Base-by-base conservation (phyloP, 129 eudicot species). In the Mikania micrantha region DNA sequence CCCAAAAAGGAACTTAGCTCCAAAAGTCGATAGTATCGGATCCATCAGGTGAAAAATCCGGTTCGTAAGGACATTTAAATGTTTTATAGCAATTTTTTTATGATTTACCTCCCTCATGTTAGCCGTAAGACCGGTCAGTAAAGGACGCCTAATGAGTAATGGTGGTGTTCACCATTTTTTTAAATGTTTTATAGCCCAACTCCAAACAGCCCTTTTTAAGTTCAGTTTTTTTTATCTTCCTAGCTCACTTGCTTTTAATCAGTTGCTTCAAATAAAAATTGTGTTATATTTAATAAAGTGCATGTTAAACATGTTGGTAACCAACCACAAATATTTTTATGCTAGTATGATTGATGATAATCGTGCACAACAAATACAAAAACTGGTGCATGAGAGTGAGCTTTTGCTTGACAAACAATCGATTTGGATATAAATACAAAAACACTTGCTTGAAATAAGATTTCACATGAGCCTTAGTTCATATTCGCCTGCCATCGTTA, bases 401-500 rank as follows among this genome's bases (percentile, higher is more conserved):
- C 16, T 54, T 54, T 53, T 25, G 36, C 61, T 54, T 54, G 61
- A 54, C 61, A 25, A 54, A 54, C 61, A 54, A 59, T 38, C 49
- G 62, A 58, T 59, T 75, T 75, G 41, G 56, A 54, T 57, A n/a
- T 59, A 15, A 68, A 50, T 31, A 24, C 5, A 42, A 76, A 67
- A 76, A 75, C 61, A 75, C 67, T 42, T 47, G 32, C 16, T 44
- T 20, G 28, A 48, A 74, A 67, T 21, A 13, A 59, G 25, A 52
- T 49, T 69, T 62, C 72, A 89, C 50, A 88, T 57, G 50, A 91
- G 87, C 72, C 98, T 84, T 64, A 92, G 78, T 77, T 92, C 98
- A 79, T 92, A 92, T 69, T 92, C 98, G 16, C 98, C 96, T 12
- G 98, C 98, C 96, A 88, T 88, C 66, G 98, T 92, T 52, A 88